Evolutionary conservation across 2,329 filamentous ascomycete genomes (phyloP), one percentile per base, ranked within the genome.

Genomic region (Colletotrichum incanum): DNA sequence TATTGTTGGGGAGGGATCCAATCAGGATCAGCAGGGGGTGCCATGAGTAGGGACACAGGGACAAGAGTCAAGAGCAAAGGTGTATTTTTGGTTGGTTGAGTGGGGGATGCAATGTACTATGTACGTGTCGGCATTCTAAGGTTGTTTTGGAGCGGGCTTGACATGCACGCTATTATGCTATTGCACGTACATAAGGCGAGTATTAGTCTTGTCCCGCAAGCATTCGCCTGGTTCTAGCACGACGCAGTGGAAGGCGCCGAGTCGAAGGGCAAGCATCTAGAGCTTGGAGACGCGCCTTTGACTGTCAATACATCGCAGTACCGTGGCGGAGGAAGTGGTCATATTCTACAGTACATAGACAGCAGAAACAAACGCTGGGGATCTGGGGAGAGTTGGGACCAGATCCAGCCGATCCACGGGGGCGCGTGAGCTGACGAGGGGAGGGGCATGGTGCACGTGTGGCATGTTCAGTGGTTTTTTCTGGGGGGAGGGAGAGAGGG

Each of bases 1-100:
- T 64, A 69, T 72, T 72, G 69, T 72, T 72, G 65, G 41, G 68
- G 65, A 69, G 59, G 65, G 69, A 69, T 55, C 69, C 69, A 72
- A 72, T 72, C 65, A 72, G 69, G 69, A 63, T 58, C 58, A 45
- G 65, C 68, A 63, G 49, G 68, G 62, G 64, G n/a, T 8, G 23
- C 6, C 34, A 39, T n/a, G 20, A 34, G 18, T 9, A 16, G 12
- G 20, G 11, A 41, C 12, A 39, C 37, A 39, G 37, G 43, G 18
- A 41, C 47, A 26, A 37, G 59, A 16, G 31, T 12, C 31, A 59
- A n/a, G 28, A 31, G 28, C 28, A 23, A 59, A n/a, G 28, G 18
- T 54, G 18, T 31, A 37, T 55, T 28, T 34, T 72, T 54, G 69
- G 69, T 64, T 58, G 56, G 68, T 62, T 56, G 68, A 52, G 47